A percentile compares a stretch with the other conserved stretches of the same genome.
phyloP scores from a whole-genome alignment of 176 grass and related monocot species.

The Metroxylon sagu region DNA sequence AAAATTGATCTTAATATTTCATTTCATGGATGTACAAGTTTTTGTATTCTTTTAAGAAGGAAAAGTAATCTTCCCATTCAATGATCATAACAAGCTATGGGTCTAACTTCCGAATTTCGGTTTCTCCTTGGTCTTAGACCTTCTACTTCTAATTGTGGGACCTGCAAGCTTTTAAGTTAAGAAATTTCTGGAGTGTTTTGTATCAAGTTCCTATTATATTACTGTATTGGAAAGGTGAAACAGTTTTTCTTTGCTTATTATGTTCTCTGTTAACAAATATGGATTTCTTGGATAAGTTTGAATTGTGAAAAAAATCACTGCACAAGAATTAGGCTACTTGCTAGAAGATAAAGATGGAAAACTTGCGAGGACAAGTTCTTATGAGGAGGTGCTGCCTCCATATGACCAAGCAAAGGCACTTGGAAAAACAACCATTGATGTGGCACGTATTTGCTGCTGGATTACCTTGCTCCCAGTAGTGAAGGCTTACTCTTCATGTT shows the following conservation, averaged over 20 bases:
- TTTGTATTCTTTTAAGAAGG: no score
- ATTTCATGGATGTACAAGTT: no score
- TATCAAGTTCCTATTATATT: no score
- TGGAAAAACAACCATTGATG: conserved; percentile 75
- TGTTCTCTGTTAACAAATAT: background rate
- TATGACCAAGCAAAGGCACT: conserved; percentile 89
- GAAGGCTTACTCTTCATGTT: conserved; percentile 97
- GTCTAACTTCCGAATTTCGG: no score
- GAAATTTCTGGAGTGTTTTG: no score
- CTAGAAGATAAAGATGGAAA: conserved; percentile 80
- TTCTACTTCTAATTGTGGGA: no score
- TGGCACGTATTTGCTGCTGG: conserved; percentile 68
- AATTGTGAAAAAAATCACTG: conserved; percentile 73
- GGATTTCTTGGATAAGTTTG: conserved; percentile 42
- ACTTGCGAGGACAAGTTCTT: conserved; percentile 42
- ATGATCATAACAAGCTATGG: no score
- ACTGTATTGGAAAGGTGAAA: background rate
- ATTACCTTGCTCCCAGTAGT: conserved; percentile 85
- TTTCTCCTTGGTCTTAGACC: no score
- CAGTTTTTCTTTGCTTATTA: background rate
- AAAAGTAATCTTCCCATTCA: no score
- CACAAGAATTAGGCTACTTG: conserved; percentile 88
- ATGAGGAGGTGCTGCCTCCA: conserved; percentile 27
- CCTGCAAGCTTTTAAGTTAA: no score
- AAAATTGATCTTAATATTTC: no score